These are phyloP conservation scores for Rehmannia glutinosa DNA, from an alignment of 257 asterid genomes.

Conservation along the genomic window DNA sequence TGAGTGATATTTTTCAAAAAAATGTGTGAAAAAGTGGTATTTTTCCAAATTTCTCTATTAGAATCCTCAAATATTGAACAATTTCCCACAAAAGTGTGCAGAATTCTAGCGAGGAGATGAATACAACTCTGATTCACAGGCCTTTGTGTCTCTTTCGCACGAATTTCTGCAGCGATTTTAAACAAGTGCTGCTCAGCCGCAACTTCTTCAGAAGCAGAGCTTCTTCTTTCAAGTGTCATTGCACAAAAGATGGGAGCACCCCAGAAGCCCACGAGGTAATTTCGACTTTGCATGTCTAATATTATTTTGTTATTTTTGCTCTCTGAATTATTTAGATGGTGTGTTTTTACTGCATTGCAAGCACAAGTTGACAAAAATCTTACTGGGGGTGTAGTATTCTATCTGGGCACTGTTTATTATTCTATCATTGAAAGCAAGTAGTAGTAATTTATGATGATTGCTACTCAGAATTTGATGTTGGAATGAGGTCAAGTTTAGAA, in stretches of 20 bases:
- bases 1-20: too few relatives aligned
- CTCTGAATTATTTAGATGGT: neutral
- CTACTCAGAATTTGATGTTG: neutral
- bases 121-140: neutral
- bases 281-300: neutral
- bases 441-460: neutral
- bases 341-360: neutral
- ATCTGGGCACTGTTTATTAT: too few relatives aligned
- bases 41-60: too few relatives aligned
- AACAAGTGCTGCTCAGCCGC: neutral
- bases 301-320: neutral
- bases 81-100: neutral
- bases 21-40: too few relatives aligned
- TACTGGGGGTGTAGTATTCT: too few relatives aligned
- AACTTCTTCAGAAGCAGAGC: constrained; percentile 13
- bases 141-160: neutral
- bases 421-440: too few relatives aligned
- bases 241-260: constrained; percentile 9
- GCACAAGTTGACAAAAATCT: too few relatives aligned
- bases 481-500: neutral
- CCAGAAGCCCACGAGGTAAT: constrained; percentile 25
- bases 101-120: neutral
- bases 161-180: neutral
- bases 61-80: too few relatives aligned
- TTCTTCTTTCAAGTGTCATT: constrained; percentile 27